Evolutionary conservation across 1,284 basidiomycete genomes (phyloP), one percentile per base, ranked within the genome.

Genomic region (Polyporus tsugae): DNA sequence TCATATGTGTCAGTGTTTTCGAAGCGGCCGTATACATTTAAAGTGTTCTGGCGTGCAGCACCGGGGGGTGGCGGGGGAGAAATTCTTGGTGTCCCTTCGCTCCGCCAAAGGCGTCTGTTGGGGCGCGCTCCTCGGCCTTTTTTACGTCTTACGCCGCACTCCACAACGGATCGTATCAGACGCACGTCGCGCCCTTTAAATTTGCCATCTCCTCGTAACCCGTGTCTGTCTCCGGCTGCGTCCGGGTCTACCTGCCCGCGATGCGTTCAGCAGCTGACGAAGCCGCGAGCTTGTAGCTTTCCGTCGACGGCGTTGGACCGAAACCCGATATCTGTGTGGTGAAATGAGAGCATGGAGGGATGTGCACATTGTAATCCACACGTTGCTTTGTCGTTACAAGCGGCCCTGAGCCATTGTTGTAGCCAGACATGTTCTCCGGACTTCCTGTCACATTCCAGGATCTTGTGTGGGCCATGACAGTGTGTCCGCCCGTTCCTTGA

Each of bases 121-220:
- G n/a, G n/a, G 57, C 19, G 33, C 29, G 19, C 29, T 33, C 44
- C 25, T 39, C 58, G 60, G 44, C 49, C 38, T 33, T 68, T 68
- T 59, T 62, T 61, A 61, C 60, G 68, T 64, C 67, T 69, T 55
- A 61, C 35, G 41, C 22, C 41, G 61, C 53, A 59, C 68, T 70
- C 41, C 63, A 35, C 63, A 62, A 35, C 60, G 57, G 60, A 62
- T 69, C 29, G 29, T 62, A 65, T 63, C 66, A 67, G 57, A 25
- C 66, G 66, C 66, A 62, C 62, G 46, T 60, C 44, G 25, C 9
- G 39, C 41, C 41, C 41, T 39, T 39, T 36, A 13, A 57, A 38
- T 60, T 44, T 53, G 22, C 61, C 62, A 17, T 25, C 46, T 29
- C 46, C 46, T 49, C 25, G 53, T 60, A 39, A 39, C 57, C 57